Evolutionary conservation across 2,329 filamentous ascomycete genomes (phyloP), one percentile per base, ranked within the genome.

Genomic region (Paecilomyces sp.): DNA sequence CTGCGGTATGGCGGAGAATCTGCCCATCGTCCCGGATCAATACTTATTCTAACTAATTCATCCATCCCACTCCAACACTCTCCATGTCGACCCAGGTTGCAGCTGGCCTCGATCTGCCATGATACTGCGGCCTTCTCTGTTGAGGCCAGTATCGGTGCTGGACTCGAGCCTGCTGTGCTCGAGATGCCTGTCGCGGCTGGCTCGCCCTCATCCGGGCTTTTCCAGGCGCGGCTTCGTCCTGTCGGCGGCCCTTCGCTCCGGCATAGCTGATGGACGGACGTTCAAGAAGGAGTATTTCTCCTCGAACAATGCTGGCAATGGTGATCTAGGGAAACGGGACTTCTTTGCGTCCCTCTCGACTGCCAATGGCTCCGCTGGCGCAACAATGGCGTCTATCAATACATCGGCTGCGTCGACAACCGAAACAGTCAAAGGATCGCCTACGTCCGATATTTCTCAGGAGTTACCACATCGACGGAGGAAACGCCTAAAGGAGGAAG

Each of bases 381-480:
- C 53, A 8, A 53, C 54, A 24, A 54, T 33, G 36, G 25, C 41
- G 51, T 56, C 63, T 31, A 50, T 54, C 9, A 62, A 60, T 12
- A 56, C 60, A 6, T 59, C 58, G 51, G 25, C 67, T 53, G 30
- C 61, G 31, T 60, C 66, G 47, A 58, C 60, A 57, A 65, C 56
- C 57, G 55, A 64, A 13, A 56, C 61, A 24, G 55, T 60, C 2
- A 50, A 67, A 25, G 63, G 58, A 22, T 25, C 68, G 60, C 66
- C 65, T 65, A 60, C 61, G 6, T 30, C 66, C 25, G 62, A 67
- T 57, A 59, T 51, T 13, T 56, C 62, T 53, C 63, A 69, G 55
- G 75, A 77, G 66, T 66, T 76, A 36, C 76, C 77, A 47, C 76
- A 78, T 64, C 70, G 76, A 57, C 68, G 75, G 57, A 75, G 77